Evolutionary conservation across 208 protist species (phyloP), one percentile per base, ranked within the genome.

Genomic region (Leishmania mexicana): DNA sequence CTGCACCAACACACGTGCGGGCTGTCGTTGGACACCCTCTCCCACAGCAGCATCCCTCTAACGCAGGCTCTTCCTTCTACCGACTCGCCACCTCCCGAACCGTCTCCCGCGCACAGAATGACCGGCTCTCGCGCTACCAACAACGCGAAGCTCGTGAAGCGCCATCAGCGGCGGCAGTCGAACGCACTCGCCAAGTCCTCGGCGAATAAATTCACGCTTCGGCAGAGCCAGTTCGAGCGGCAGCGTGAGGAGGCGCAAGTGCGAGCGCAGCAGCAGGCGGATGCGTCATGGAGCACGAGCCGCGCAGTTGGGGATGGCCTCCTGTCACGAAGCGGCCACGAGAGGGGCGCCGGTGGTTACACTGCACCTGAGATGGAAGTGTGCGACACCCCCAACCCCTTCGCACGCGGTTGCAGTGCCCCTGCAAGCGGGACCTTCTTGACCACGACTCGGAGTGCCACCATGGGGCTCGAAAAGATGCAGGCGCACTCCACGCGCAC

Each of bases 211-310:
- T 97, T 97, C 71, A 91, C 86, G n/a, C 74, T 89, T 40, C 91
- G 92, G 78, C 94, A 97, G 74, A 95, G 92, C 68, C 89, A 88
- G 76, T 97, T 96, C 75, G 92, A 93, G 76, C 89, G 89, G 0
- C 88, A 90, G 17, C 88, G 88, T 40, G 94, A 97, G 82, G 92
- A 97, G 85, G 76, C 88, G 62, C 89, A 94, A 28, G 83, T 89
- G 13, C 81, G 79, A 21, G 79, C 81, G 47, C 58, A 86, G 73
- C 78, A 88, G 31, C 60, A 51, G 85, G 53, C 58, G 79, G 76
- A 60, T 79, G 45, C 40, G 54, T 68, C 38, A 40, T 58, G 40
- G 78, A 62, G 21, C 51, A 75, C 76, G 49, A 76, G 54, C 35
- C 62, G 83, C 45, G 77, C 21, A 24, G 83, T 83, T 17, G 79